phyloP scores from a whole-genome alignment of 2,329 filamentous ascomycete species.

The Cercospora berteroae region DNA sequence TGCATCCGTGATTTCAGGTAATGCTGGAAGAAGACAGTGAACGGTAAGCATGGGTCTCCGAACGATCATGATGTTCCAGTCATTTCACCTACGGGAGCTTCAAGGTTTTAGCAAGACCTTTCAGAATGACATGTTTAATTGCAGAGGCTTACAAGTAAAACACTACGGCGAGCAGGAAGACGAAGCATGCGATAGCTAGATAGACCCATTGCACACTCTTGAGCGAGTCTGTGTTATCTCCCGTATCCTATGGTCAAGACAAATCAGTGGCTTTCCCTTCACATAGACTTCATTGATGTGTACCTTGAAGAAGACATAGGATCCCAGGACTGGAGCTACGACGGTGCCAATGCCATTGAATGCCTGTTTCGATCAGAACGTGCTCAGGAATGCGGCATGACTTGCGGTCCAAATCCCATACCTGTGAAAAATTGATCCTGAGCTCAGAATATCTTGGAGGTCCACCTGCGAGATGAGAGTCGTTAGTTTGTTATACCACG shows the following conservation, averaged over 20 bases:
- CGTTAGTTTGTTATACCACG: neutral
- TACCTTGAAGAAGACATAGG: slow-evolving; percentile 59
- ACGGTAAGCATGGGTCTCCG: neutral
- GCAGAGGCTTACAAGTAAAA: slow-evolving; percentile 51
- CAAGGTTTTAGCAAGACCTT: neutral
- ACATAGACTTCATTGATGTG: neutral
- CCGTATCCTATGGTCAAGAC: slow-evolving; percentile 39
- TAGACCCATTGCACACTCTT: slow-evolving; percentile 65
- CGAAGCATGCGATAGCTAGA: slow-evolving; percentile 61
- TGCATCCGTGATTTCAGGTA: slow-evolving; percentile 59
- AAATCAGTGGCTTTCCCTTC: neutral
- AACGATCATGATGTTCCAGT: neutral
- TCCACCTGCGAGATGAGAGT: slow-evolving; percentile 37
- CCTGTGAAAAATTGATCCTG: slow-evolving; percentile 57
- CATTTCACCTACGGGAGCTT: neutral
- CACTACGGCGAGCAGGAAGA: slow-evolving; percentile 55
- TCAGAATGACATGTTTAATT: no score
- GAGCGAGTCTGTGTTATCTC: slow-evolving; percentile 50
- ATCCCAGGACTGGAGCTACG: slow-evolving; percentile 58
- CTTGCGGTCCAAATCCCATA: neutral
- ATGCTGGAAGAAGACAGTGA: slow-evolving; percentile 18
- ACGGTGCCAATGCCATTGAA: slow-evolving; percentile 60
- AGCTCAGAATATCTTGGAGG: slow-evolving; percentile 60
- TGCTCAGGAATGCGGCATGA: neutral
- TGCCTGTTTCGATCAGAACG: slow-evolving; percentile 32